These are phyloP conservation scores for Penicillium sp. DNA, from an alignment of 2,329 filamentous ascomycete species.

Conservation along the genomic window DNA sequence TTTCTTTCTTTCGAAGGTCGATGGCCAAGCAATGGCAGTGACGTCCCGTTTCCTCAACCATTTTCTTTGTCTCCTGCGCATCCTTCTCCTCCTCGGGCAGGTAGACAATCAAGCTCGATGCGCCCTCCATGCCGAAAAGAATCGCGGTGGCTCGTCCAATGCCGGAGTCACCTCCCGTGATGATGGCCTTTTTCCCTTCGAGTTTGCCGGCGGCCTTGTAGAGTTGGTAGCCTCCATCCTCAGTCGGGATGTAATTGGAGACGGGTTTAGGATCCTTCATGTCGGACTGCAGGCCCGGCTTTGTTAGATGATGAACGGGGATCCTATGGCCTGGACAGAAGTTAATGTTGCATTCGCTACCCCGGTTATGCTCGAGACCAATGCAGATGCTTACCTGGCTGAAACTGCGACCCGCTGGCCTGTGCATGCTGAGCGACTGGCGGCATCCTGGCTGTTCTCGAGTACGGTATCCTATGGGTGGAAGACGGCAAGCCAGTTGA, in stretches of 20 bases:
- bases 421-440: constrained; percentile 15
- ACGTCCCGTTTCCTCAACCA: constrained; percentile 62
- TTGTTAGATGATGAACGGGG: constrained; percentile 50
- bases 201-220: constrained; percentile 76
- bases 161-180: constrained; percentile 75
- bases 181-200: constrained; percentile 67
- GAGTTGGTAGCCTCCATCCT: constrained; percentile 61
- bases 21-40: constrained; percentile 61
- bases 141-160: constrained; percentile 73
- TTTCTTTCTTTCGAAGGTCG: constrained; percentile 61
- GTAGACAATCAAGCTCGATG: constrained; percentile 68
- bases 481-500: too few species aligned
- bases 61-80: constrained; percentile 66
- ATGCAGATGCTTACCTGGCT: constrained; percentile 25
- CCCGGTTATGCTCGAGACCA: neutral
- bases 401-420: constrained; percentile 30
- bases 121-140: constrained; percentile 76
- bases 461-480: too few species aligned
- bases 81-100: constrained; percentile 71
- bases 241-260: constrained; percentile 62
- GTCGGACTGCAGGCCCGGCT: constrained; percentile 52
- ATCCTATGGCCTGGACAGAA: constrained; percentile 47
- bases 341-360: neutral
- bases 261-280: constrained; percentile 57
- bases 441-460: constrained; percentile 11